Base-by-base conservation (phyloP, 2,329 filamentous ascomycete genomes). In the Anisogramma anomala region DNA sequence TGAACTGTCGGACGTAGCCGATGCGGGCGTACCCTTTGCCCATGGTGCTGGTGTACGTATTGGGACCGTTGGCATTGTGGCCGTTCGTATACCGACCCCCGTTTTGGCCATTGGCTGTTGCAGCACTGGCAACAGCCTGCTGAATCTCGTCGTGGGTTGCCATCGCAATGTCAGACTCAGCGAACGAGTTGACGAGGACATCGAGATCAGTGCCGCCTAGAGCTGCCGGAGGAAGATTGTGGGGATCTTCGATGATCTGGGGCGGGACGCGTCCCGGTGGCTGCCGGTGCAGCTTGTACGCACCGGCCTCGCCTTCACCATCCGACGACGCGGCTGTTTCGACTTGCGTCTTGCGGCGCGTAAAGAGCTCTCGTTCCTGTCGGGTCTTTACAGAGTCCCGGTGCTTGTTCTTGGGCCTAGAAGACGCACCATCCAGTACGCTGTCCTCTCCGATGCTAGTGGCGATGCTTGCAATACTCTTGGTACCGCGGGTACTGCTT, bases 361-460 rank as follows among this genome's bases (percentile, higher is more conserved):
- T 94, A 56, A 83, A 98, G 1, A 98, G 73, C 55, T 94, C 84
- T 37, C 84, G 76, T 53, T 96, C 91, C 58, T 98, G 91, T 49
- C 82, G 84, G 52, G 83, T 70, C 51, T 80, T 84, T 45, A 98
- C 72, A 1, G 89, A 96, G 42, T 88, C 77, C 41, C 79, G 79
- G 19, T 87, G 79, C 54, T 79, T 83, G 49, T 64, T 68, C 55
- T 74, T 81, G 0, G 82, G 83, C 38, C 84, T 72, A 5, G 75
- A 66, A 19, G 74, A 68, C 0, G 77, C 72, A 3, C 72, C 74
- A 39, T 79, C 74, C 3, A 69, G 66, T 33, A 69, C 66, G 47
- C 72, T 82, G 19, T 79, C 79, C 23, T 82, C 81, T 18, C 79
- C 82, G 3, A 79, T 70, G 57, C 83, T 93, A 25, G 81, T 84